phyloP scores from a whole-genome alignment of 306 rosid genomes.

The Vigna hirtella region DNA sequence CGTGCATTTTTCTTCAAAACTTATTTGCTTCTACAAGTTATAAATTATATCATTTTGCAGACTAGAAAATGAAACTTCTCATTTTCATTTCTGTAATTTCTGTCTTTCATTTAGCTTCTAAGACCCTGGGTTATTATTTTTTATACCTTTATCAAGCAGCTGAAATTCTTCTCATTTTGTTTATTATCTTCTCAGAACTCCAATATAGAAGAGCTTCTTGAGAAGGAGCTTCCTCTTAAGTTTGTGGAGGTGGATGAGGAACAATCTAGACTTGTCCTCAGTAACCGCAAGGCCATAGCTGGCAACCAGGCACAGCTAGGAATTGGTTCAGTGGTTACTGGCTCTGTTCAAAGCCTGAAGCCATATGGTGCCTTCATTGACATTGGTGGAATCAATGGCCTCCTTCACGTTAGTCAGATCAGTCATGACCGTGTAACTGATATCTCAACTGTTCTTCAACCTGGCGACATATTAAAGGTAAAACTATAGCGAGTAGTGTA shows the following conservation, averaged over 20 bases:
- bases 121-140: background rate
- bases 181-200: conserved; percentile 60
- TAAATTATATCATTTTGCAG: background rate
- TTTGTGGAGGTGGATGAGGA: conserved; percentile 98
- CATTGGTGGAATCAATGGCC: conserved; percentile 96
- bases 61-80: background rate
- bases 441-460: conserved; percentile 89
- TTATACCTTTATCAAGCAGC: background rate
- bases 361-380: conserved; percentile 97
- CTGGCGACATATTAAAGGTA: conserved; percentile 94
- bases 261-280: conserved; percentile 84
- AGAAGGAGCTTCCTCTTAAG: conserved; percentile 85
- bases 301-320: conserved; percentile 95
- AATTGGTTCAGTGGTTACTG: conserved; percentile 92
- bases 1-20: conserved; percentile 19
- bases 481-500: conserved; percentile 24
- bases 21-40: conserved; percentile 33
- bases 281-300: conserved; percentile 95
- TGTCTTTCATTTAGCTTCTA: background rate
- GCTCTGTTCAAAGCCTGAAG: conserved; percentile 89
- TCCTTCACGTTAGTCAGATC: conserved; percentile 98
- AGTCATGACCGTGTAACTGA: conserved; percentile 94
- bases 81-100: conserved; percentile 10
- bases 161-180: conserved; percentile 15
- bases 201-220: conserved; percentile 86